Percentiles rank a stretch among this genome's conserved stretches.
phyloP scores from a whole-genome alignment of 495 filamentous ascomycete species.

The Pyronema domesticum region DNA sequence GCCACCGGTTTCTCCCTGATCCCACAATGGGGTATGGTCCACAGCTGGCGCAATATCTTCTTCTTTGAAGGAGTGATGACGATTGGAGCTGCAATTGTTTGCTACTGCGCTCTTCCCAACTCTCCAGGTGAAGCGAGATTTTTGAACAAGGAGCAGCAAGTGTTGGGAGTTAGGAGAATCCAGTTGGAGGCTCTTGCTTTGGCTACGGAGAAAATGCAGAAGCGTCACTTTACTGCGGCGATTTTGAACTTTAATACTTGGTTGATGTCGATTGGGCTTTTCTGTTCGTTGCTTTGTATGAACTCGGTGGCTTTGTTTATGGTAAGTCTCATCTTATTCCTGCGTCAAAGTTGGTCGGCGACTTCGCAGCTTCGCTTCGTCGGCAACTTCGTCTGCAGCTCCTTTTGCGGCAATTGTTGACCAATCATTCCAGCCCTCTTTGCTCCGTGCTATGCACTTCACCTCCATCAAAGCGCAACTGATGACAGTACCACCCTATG shows the following conservation, averaged over 20 bases:
- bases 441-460: slow-evolving; percentile 48
- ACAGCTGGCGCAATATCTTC: slow-evolving; percentile 5
- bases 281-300: slow-evolving; percentile 1
- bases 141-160: slow-evolving; percentile 58
- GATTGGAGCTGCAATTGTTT: slow-evolving; percentile 44
- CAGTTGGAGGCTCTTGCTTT: slow-evolving; percentile 6
- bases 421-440: slow-evolving; percentile 30
- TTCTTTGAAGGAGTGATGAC: slow-evolving; percentile 52
- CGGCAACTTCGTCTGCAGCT: too few relatives aligned
- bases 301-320: neutral
- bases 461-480: slow-evolving; percentile 44
- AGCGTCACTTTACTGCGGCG: neutral
- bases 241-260: neutral
- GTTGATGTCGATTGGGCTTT: neutral
- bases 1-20: neutral
- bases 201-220: neutral
- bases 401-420: too few relatives aligned
- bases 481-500: slow-evolving; percentile 62
- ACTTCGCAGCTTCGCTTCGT: too few relatives aligned
- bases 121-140: slow-evolving; percentile 49
- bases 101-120: slow-evolving; percentile 63
- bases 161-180: slow-evolving; percentile 46
- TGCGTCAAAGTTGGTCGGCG: too few relatives aligned
- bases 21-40: slow-evolving; percentile 1
- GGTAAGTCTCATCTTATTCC: neutral